Conservation (phyloP, 257 asterid species). For the Striga asiatica region DNA sequence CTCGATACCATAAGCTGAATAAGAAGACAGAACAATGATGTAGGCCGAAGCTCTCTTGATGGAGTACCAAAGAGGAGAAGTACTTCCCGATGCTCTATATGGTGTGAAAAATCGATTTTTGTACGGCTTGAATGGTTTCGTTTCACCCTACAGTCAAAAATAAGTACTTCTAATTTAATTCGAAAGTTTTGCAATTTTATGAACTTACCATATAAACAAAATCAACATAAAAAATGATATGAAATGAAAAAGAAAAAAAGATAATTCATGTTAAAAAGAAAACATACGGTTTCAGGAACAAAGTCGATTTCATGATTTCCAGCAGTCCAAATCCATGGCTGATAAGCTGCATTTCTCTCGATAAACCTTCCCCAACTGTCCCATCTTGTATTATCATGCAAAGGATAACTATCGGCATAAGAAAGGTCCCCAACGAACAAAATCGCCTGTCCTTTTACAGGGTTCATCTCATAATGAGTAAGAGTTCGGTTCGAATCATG, state of each 20-base stretch:
- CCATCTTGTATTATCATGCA: constrained; percentile 58
- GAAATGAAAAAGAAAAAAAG: too few relatives aligned
- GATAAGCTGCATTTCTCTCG: constrained; percentile 55
- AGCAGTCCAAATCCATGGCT: constrained; percentile 71
- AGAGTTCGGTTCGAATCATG: constrained; percentile 44
- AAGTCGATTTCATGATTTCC: constrained; percentile 61
- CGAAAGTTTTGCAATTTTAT: too few relatives aligned
- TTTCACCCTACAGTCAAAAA: constrained; percentile 48
- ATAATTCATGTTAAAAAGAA: background rate
- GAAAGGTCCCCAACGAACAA: constrained; percentile 67
- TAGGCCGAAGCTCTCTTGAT: constrained; percentile 62
- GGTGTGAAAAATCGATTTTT: constrained; percentile 36
- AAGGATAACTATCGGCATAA: constrained; percentile 50
- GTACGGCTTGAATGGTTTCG: constrained; percentile 48
- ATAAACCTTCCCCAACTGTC: constrained; percentile 55
- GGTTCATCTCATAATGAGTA: constrained; percentile 46
- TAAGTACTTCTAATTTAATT: too few relatives aligned
- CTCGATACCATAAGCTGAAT: constrained; percentile 47
- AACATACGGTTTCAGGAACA: constrained; percentile 41
- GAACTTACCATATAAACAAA: too few relatives aligned
- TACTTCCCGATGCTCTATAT: constrained; percentile 39
- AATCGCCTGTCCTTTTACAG: constrained; percentile 38
- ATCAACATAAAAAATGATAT: too few relatives aligned
- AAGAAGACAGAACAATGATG: constrained; percentile 54
- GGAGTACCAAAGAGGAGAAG: constrained; percentile 59